These are phyloP conservation scores for Atkinsonella texensis DNA, from an alignment of 2,329 filamentous ascomycete species.

Conservation along the genomic window DNA sequence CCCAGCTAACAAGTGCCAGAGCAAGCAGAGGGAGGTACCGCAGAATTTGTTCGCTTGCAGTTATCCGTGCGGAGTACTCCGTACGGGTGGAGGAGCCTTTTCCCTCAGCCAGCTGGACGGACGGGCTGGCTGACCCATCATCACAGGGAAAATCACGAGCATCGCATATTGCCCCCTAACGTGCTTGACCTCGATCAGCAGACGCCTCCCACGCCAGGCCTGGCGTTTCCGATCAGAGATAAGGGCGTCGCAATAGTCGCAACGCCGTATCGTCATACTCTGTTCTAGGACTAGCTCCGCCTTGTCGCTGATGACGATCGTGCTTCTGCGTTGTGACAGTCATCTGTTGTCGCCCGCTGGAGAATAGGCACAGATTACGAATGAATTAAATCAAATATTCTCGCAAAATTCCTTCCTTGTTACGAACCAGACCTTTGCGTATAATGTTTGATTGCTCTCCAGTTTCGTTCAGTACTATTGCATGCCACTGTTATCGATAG, in stretches of 20 bases:
- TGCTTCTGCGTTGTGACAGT: too few relatives aligned
- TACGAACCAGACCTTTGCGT: too few relatives aligned
- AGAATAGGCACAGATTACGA: too few relatives aligned
- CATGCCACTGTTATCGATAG: constrained; percentile 3
- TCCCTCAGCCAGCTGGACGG: too few relatives aligned
- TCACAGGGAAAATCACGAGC: not conserved
- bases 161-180: not conserved
- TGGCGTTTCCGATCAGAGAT: not conserved
- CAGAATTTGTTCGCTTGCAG: not conserved
- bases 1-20: not conserved
- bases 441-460: too few relatives aligned
- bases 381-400: not conserved
- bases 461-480: not conserved
- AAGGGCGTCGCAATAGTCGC: not conserved
- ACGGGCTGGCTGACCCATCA: too few relatives aligned
- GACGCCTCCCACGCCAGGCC: not conserved
- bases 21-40: not conserved
- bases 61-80: too few relatives aligned
- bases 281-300: too few relatives aligned
- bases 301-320: too few relatives aligned
- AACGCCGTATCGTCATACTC: not conserved
- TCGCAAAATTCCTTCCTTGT: too few relatives aligned
- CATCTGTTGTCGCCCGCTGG: not conserved
- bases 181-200: not conserved
- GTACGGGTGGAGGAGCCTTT: too few relatives aligned